Evolutionary conservation across 805 yeast species (phyloP).

Genomic region (Ogataea parapolymorpha): DNA sequence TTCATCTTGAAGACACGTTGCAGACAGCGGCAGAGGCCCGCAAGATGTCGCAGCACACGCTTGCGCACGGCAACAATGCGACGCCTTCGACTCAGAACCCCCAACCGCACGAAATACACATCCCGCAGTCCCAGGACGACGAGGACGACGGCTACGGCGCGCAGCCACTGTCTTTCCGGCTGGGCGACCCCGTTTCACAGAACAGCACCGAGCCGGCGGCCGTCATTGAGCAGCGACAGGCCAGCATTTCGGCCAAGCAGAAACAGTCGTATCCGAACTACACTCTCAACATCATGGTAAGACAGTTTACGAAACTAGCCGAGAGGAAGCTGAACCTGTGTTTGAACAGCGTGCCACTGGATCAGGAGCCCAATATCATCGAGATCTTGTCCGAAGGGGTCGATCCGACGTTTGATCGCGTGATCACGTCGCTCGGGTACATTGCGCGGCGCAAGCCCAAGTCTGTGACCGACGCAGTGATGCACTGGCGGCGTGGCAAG

Average conservation of each 20-base stretch:
- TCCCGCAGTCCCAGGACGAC: conserved; percentile 1
- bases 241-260: conserved; percentile 33
- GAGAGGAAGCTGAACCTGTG: conserved; percentile 81
- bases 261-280: conserved; percentile 73
- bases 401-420: conserved; percentile 82
- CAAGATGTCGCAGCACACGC: background rate
- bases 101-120: background rate
- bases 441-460: conserved; percentile 88
- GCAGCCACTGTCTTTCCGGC: conserved; percentile 26
- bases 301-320: conserved; percentile 92
- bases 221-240: conserved; percentile 47
- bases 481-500: conserved; percentile 97
- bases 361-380: conserved; percentile 73
- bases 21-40: background rate
- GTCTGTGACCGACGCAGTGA: conserved; percentile 94
- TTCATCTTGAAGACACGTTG: conserved; percentile 4
- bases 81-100: background rate
- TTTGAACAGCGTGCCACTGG: conserved; percentile 57
- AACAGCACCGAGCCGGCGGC: conserved; percentile 13
- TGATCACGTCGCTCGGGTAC: conserved; percentile 82
- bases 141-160: conserved; percentile 21
- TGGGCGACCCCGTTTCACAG: conserved; percentile 22
- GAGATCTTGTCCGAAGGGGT: conserved; percentile 80
- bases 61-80: background rate
- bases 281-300: conserved; percentile 88